Evolutionary conservation across 768 basidiomycete species (phyloP).

Genomic region (Hygrocybe coccinea): DNA sequence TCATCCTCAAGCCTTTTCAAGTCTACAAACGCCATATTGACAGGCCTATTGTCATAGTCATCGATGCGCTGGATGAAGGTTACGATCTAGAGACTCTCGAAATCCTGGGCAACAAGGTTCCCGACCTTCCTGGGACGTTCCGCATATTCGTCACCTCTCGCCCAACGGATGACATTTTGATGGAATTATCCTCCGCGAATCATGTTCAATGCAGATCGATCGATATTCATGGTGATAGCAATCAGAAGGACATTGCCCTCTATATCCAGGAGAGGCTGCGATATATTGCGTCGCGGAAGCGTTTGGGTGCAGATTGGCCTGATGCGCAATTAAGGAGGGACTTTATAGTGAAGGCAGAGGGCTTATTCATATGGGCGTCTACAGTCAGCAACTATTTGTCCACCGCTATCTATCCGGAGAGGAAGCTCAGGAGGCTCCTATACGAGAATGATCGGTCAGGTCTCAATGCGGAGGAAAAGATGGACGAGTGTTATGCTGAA

Average conservation of each 20-base stretch:
- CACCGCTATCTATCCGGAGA: neutral
- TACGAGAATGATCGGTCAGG: neutral
- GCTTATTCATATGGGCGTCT: slow-evolving; percentile 21
- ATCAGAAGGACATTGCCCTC: slow-evolving; percentile 14
- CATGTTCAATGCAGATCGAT: slow-evolving; percentile 6
- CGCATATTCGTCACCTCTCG: slow-evolving; percentile 22
- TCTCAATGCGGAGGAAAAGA: neutral
- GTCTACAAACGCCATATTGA: neutral
- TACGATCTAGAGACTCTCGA: slow-evolving; percentile 12
- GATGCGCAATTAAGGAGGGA: neutral
- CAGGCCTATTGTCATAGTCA: slow-evolving; percentile 12
- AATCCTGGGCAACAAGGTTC: slow-evolving; percentile 15
- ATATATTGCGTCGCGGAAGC: slow-evolving; percentile 7
- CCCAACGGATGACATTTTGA: slow-evolving; percentile 9
- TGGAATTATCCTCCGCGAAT: neutral
- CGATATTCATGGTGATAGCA: slow-evolving; percentile 11
- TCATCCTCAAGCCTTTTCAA: slow-evolving; percentile 10
- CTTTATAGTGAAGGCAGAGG: slow-evolving; percentile 13
- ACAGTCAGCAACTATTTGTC: slow-evolving; percentile 16
- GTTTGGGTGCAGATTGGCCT: neutral
- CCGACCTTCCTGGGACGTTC: slow-evolving; percentile 13
- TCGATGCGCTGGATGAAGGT: slow-evolving; percentile 24
- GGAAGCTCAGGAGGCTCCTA: neutral
- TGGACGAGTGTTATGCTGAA: slow-evolving; percentile 5
- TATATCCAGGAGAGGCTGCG: slow-evolving; percentile 12